Percentiles rank a stretch among this genome's conserved stretches.
Conservation (phyloP, 352 stramenopile genomes). For the Pythium rishiriense region DNA sequence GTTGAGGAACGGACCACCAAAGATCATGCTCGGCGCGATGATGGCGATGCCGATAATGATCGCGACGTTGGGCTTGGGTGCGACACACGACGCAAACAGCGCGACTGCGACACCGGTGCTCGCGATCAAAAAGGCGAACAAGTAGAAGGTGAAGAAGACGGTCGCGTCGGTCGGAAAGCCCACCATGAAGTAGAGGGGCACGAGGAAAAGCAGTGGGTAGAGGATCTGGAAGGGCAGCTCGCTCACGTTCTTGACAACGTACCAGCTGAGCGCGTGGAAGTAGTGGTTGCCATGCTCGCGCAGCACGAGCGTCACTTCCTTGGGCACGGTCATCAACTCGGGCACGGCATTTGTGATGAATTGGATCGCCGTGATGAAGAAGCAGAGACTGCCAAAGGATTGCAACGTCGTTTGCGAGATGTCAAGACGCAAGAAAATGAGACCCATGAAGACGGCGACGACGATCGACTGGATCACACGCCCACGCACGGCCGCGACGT, state of each 20-base stretch:
- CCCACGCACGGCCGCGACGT: slow-evolving; percentile 24
- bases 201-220: slow-evolving; percentile 29
- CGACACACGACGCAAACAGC: slow-evolving; percentile 15
- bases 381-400: slow-evolving; percentile 47
- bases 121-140: slow-evolving; percentile 28
- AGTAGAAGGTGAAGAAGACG: slow-evolving; percentile 32
- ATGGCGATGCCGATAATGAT: slow-evolving; percentile 13
- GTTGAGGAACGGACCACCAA: slow-evolving; percentile 37
- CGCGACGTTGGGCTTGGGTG: not conserved
- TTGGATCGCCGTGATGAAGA: slow-evolving; percentile 25
- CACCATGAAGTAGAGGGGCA: slow-evolving; percentile 35
- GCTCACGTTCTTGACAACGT: slow-evolving; percentile 32
- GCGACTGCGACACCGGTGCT: slow-evolving; percentile 26
- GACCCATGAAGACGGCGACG: slow-evolving; percentile 31
- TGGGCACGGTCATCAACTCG: slow-evolving; percentile 25
- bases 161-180: slow-evolving; percentile 25
- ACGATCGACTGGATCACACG: slow-evolving; percentile 26
- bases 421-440: slow-evolving; percentile 33
- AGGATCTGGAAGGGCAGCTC: slow-evolving; percentile 30
- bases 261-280: slow-evolving; percentile 32
- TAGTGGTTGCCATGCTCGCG: slow-evolving; percentile 25
- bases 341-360: slow-evolving; percentile 26
- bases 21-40: slow-evolving; percentile 29
- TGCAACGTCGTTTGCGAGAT: slow-evolving; percentile 46
- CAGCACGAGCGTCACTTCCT: slow-evolving; percentile 28